Base-by-base conservation (phyloP, 768 basidiomycete genomes). In the Imleria badia region DNA sequence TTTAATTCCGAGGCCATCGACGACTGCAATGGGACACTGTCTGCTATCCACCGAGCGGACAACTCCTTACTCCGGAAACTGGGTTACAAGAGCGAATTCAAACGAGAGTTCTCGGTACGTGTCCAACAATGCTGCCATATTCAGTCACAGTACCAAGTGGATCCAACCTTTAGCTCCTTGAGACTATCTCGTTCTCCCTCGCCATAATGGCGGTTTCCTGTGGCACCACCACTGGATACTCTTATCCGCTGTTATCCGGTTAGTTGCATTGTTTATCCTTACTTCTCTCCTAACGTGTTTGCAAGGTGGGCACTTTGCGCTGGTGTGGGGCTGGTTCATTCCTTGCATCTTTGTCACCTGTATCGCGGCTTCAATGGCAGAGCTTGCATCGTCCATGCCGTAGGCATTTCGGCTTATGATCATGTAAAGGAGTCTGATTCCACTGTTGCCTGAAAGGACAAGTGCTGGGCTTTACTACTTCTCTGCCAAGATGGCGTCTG, bases 381-480 rank as follows among this genome's bases (percentile, higher is more conserved):
- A 56, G 9, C 29, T 55, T 5, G 52, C 55, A 1, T 56, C 55
- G 9, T 56, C 54, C 23, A 53, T 55, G 53, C 53, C 38, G 51
- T 53, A 33, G 6, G 50, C 52, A 11, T 29, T 11, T 49, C 12
- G 10, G 10, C 12, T 49, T 19, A 17, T 35, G 34, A 35, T 19
- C n/a, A 17, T 8, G n/a, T 26, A 26, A 6, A 26, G 4, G 4
- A 26, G 4, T 26, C 26, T 26, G 26, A 26, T 26, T 26, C 26
- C 26, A 26, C 3, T 3, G 26, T 26, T 19, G 6, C 23, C 26
- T 34, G 11, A 46, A 53, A 55, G 63, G 39, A 67, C 66, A 39
- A 66, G 63, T 31, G 63, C 65, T 13, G 66, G 65, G n/a, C 48
- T 67, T 15, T 68, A 66, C 22, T 66, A 67, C 46, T 68, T 67